Conservation (phyloP, 169 alveolate species). For the Plasmodium gonderi region DNA sequence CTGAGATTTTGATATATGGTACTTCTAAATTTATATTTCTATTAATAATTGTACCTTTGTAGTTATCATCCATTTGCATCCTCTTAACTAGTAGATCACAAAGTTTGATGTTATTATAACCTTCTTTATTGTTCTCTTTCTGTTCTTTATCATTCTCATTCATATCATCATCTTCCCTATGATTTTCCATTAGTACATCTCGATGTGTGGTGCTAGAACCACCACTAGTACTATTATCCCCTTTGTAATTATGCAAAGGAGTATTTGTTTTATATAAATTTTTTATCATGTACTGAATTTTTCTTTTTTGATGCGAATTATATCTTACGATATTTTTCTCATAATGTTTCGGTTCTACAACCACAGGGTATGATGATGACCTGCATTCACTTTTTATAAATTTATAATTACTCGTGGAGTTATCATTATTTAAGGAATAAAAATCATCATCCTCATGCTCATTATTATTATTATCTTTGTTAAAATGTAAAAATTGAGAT, state of each 20-base stretch:
- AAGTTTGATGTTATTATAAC: background rate
- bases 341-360: background rate
- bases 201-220: background rate
- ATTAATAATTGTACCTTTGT: conserved; percentile 26
- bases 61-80: conserved; percentile 5
- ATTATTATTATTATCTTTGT: background rate
- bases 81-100: background rate
- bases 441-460: no score
- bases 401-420: no score
- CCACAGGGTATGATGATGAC: background rate
- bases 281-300: background rate
- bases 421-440: no score
- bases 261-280: background rate
- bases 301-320: background rate
- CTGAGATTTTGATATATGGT: background rate
- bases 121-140: background rate
- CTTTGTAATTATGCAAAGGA: background rate
- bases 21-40: background rate
- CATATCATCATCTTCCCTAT: background rate
- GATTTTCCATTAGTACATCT: no score
- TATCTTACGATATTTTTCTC: background rate
- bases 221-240: background rate
- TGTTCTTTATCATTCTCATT: background rate
- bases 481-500: background rate
- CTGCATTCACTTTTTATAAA: background rate